These are phyloP conservation scores for Pseudocercospora pini-densiflorae DNA, from an alignment of 2,329 filamentous ascomycete species.

Conservation along the genomic window DNA sequence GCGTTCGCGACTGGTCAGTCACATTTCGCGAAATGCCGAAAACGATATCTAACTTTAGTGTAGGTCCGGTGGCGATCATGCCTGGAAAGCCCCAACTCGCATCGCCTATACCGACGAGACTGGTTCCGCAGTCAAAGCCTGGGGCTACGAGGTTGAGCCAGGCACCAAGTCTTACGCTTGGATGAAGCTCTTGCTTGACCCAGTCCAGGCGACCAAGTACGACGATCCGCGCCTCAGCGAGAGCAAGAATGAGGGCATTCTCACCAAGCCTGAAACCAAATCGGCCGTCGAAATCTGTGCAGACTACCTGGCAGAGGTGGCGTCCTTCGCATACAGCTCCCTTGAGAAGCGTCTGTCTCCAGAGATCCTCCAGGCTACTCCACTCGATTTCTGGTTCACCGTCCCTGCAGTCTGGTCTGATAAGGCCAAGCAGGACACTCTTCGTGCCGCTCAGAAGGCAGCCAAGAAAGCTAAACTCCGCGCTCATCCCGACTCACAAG, in stretches of 20 bases:
- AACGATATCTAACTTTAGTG: no score
- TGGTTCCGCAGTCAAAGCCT: background rate
- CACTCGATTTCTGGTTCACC: constrained; percentile 76
- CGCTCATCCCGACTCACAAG: constrained; percentile 20
- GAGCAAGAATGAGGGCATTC: constrained; percentile 17
- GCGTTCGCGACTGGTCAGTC: constrained; percentile 19
- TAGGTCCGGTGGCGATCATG: constrained; percentile 4
- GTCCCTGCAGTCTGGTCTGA: constrained; percentile 82
- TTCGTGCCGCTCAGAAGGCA: constrained; percentile 73
- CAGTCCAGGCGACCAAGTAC: constrained; percentile 9
- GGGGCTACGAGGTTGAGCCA: constrained; percentile 16
- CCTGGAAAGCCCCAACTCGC: constrained; percentile 20
- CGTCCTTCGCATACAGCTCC: constrained; percentile 1
- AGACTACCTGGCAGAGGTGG: constrained; percentile 18
- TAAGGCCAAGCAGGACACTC: constrained; percentile 75
- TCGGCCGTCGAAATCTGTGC: constrained; percentile 18
- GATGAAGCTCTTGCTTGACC: constrained; percentile 24
- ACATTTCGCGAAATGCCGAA: no score
- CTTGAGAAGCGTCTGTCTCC: constrained; percentile 1
- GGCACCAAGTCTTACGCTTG: constrained; percentile 14
- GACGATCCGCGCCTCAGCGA: constrained; percentile 16
- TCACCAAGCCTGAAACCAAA: constrained; percentile 17
- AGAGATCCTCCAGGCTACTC: constrained; percentile 55
- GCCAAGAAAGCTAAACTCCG: constrained; percentile 74
- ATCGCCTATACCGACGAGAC: constrained; percentile 17